These are phyloP conservation scores for Cyberlindnera americana DNA, from an alignment of 805 yeast genomes.

Conservation along the genomic window DNA sequence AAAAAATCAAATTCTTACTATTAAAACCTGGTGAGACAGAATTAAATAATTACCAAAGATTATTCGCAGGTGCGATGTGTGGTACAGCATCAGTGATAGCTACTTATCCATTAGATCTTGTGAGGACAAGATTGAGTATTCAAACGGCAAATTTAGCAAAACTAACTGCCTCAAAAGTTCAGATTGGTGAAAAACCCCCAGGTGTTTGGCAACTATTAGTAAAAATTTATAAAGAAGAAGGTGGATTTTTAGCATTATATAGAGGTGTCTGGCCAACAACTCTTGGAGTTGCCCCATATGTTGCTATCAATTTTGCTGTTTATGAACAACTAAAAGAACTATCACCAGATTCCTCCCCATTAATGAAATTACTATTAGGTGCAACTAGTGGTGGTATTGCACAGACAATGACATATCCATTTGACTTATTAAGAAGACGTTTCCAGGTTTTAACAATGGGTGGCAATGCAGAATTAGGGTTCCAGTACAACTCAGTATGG, in stretches of 20 bases:
- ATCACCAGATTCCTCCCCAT: constrained; percentile 36
- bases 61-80: constrained; percentile 75
- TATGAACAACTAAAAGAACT: constrained; percentile 76
- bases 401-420: constrained; percentile 87
- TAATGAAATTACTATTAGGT: constrained; percentile 68
- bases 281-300: constrained; percentile 94
- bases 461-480: constrained; percentile 62
- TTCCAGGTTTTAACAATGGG: constrained; percentile 90
- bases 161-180: constrained; percentile 41
- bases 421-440: constrained; percentile 82
- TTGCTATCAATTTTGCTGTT: constrained; percentile 85
- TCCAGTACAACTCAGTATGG: constrained; percentile 69
- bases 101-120: constrained; percentile 90
- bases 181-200: constrained; percentile 49
- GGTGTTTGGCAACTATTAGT: constrained; percentile 59
- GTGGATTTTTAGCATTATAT: constrained; percentile 75
- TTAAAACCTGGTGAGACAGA: constrained; percentile 32
- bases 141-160: constrained; percentile 69
- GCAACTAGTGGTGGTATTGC: constrained; percentile 88
- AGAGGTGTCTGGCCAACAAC: constrained; percentile 90
- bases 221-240: constrained; percentile 69
- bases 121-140: constrained; percentile 83
- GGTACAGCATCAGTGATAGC: constrained; percentile 77
- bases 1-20: constrained; percentile 47
- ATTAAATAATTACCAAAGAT: constrained; percentile 53